Evolutionary conservation across 306 rosid genomes (phyloP), one percentile per base, ranked within the genome.

Genomic region (Mimosa pudica): DNA sequence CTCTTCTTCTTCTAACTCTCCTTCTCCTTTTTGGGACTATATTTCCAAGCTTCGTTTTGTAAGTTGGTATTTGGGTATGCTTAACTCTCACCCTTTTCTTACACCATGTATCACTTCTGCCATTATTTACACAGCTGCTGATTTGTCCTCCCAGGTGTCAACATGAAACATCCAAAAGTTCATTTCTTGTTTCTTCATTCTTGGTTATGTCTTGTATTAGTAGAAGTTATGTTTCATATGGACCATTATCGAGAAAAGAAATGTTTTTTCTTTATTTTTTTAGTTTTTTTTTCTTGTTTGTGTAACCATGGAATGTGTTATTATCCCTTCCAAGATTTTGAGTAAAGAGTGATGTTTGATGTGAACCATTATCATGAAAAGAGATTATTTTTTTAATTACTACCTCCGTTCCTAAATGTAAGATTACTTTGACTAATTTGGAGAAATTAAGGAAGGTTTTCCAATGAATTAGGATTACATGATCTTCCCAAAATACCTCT

Each of bases 121-220:
- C 35, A 76, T 88, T 33, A 88, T 90, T 73, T 88, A 90, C 81
- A 80, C 79, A 35, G 92, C 91, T 32, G 91, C 94, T 47, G 92
- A 90, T 83, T 84, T 90, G 51, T 90, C 94, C 42, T 85, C 94
- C 73, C 92, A 90, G 94, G 94, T 90, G 57, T 30, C 4, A 2
- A 45, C 30, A 24, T 24, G 30, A 24, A 24, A 24, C 30, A 62
- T 3, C 24, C 41, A 13, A 3, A 2, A 3, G 14, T 48, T 1
- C 16, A 2, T 24, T 10, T 71, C 51, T 55, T 55, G 41, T 4
- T 70, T 70, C 38, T 70, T 70, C 38, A 20, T 70, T 70, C 54
- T 69, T 69, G 36, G 44, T 2, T 10, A 10, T 24, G 32, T 69
- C 57, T 70, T 20, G 17, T 16, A 20, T 17, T 55, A 2, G 61